A percentile compares a stretch with the other conserved stretches of the same genome.
These are phyloP conservation scores for Trichoderma arundinaceum DNA, from an alignment of 2,329 filamentous ascomycete species.

Conservation along the genomic window DNA sequence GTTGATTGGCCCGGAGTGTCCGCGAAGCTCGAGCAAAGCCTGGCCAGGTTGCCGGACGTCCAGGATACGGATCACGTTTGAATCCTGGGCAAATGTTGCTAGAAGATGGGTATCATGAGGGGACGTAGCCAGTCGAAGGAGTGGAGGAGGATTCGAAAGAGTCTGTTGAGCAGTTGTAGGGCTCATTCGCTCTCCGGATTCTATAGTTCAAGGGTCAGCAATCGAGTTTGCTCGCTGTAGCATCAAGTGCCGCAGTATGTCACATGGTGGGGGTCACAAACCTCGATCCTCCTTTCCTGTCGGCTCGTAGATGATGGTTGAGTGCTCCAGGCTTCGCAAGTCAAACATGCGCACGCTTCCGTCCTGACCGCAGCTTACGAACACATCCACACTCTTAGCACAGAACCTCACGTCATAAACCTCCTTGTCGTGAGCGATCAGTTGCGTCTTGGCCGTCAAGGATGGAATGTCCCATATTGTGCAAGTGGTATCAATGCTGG, in stretches of 20 bases:
- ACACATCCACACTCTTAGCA: slow-evolving; percentile 97
- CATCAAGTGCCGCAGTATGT: too few species aligned
- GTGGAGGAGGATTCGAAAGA: slow-evolving; percentile 75
- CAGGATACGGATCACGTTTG: slow-evolving; percentile 88
- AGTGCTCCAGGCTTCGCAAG: slow-evolving; percentile 92
- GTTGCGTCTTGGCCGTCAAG: slow-evolving; percentile 93
- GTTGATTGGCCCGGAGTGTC: slow-evolving; percentile 84
- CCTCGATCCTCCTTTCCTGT: slow-evolving; percentile 81
- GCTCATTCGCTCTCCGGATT: slow-evolving; percentile 67
- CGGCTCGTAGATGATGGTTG: slow-evolving; percentile 98
- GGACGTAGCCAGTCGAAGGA: slow-evolving; percentile 83
- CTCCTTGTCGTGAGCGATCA: slow-evolving; percentile 98
- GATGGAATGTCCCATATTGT: slow-evolving; percentile 99
- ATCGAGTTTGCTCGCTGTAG: not conserved
- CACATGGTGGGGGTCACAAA: slow-evolving; percentile 47
- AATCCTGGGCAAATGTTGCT: slow-evolving; percentile 96
- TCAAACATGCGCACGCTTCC: slow-evolving; percentile 99
- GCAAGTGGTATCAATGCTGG: slow-evolving; percentile 97
- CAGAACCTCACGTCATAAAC: slow-evolving; percentile 99
- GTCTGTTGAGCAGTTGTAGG: slow-evolving; percentile 78
- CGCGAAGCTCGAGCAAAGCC: slow-evolving; percentile 88
- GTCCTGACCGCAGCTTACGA: slow-evolving; percentile 96
- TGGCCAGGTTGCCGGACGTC: slow-evolving; percentile 96
- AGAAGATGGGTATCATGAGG: slow-evolving; percentile 94
- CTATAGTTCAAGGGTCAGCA: slow-evolving; percentile 43